phyloP scores from a whole-genome alignment of 208 protist species.

The Naegleria fowleri region DNA sequence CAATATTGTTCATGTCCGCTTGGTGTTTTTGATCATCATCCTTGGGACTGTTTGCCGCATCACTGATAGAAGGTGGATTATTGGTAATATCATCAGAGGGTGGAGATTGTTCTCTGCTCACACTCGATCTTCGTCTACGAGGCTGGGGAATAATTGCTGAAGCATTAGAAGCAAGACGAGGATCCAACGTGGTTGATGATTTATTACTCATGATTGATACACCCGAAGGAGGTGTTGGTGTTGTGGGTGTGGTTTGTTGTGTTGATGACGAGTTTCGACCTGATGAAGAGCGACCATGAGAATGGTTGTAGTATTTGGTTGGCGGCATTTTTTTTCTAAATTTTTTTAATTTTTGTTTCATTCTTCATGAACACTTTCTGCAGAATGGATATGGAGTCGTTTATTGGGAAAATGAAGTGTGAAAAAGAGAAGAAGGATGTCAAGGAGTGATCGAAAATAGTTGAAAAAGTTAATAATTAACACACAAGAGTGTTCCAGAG shows the following conservation, averaged over 20 bases:
- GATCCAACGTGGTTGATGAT: neutral
- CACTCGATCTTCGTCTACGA: neutral
- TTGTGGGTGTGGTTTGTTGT: neutral
- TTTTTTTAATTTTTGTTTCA: neutral
- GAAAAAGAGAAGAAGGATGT: too few relatives aligned
- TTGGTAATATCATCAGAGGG: neutral
- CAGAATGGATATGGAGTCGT: too few relatives aligned
- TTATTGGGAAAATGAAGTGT: too few relatives aligned
- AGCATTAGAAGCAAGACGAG: neutral
- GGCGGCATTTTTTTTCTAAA: constrained; percentile 5
- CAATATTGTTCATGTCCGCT: too few relatives aligned
- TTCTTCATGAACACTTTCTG: too few relatives aligned
- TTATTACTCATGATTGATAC: neutral
- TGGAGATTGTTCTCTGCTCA: neutral
- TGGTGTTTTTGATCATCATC: too few relatives aligned
- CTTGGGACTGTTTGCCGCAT: too few relatives aligned
- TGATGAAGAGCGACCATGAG: neutral
- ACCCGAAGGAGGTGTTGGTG: neutral
- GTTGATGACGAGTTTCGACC: neutral
- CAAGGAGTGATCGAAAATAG: too few relatives aligned
- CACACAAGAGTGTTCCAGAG: too few relatives aligned
- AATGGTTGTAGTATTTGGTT: neutral
- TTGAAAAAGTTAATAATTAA: too few relatives aligned
- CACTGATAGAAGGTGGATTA: too few relatives aligned
- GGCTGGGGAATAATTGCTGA: neutral